Percentiles rank a stretch among this genome's conserved stretches.
These are phyloP conservation scores for Fusarium transvaalense DNA, from an alignment of 2,329 filamentous ascomycete genomes.

Conservation along the genomic window DNA sequence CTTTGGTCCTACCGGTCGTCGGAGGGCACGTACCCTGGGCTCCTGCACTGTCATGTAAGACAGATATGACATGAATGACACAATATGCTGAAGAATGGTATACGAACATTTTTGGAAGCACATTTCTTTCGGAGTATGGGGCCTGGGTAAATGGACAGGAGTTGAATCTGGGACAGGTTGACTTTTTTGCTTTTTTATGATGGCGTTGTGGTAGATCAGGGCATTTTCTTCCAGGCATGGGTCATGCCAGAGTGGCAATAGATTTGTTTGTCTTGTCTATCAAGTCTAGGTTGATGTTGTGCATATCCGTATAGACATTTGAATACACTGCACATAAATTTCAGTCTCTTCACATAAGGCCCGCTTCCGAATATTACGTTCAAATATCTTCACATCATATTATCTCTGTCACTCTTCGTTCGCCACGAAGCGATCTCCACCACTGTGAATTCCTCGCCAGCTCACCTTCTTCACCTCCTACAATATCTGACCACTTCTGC, in stretches of 20 bases:
- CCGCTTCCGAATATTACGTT: not conserved
- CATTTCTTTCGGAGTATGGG: conserved; percentile 7
- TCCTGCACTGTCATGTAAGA: conserved; percentile 74
- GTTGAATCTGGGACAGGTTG: conserved; percentile 18
- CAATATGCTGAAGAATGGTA: conserved; percentile 6
- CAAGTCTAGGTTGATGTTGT: conserved; percentile 15
- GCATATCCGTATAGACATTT: conserved; percentile 38
- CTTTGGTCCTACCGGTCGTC: conserved; percentile 63
- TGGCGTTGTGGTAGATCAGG: conserved; percentile 44
- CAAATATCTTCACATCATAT: conserved; percentile 7
- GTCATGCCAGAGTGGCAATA: conserved; percentile 8
- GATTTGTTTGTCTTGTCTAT: conserved; percentile 19
- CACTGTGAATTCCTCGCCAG: conserved; percentile 48
- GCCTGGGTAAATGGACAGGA: conserved; percentile 21
- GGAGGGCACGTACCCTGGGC: conserved; percentile 73
- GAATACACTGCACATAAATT: conserved; percentile 23
- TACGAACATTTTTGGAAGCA: conserved; percentile 11
- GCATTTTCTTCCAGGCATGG: conserved; percentile 20
- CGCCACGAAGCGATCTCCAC: conserved; percentile 49
- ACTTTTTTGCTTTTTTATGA: conserved; percentile 18
- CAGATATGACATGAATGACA: conserved; percentile 6
- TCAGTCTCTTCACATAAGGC: conserved; percentile 12
- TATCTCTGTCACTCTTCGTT: conserved; percentile 39
- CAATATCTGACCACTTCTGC: conserved; percentile 47
- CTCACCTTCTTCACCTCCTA: conserved; percentile 49